Percentiles rank a stretch among this genome's conserved stretches.
Evolutionary conservation across 495 filamentous ascomycete species (phyloP).

Genomic region (Hypoxylon crocopeplum): DNA sequence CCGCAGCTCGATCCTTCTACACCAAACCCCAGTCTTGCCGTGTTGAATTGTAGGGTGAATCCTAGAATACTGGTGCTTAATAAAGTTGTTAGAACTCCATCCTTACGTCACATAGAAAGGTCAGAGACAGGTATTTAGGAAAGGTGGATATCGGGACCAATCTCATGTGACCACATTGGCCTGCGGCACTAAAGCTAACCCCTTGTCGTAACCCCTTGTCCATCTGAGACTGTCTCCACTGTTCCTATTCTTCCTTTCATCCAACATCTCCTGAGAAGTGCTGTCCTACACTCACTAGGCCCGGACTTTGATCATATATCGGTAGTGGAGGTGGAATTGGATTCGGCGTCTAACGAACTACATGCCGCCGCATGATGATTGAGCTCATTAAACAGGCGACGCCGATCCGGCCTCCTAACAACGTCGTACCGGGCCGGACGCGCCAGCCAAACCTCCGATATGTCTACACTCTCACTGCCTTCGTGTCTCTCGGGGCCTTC

Average conservation of each 20-base stretch:
- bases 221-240: conserved; percentile 6
- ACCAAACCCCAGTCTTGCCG: no score
- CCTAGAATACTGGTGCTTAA: no score
- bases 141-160: not conserved
- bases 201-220: not conserved
- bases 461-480: conserved; percentile 36
- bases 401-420: conserved; percentile 23
- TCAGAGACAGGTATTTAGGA: not conserved
- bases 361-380: conserved; percentile 4
- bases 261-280: conserved; percentile 6
- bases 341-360: not conserved
- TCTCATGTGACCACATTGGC: conserved; percentile 11
- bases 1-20: no score
- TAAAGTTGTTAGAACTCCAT: no score
- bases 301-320: not conserved
- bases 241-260: not conserved
- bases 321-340: not conserved
- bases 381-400: conserved; percentile 31
- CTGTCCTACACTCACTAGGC: not conserved
- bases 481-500: conserved; percentile 45
- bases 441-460: conserved; percentile 27
- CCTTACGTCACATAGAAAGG: no score
- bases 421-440: conserved; percentile 1
- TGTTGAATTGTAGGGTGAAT: no score
- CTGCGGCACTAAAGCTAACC: conserved; percentile 20